A percentile compares a stretch with the other conserved stretches of the same genome.
Evolutionary conservation across 345 rosid genomes (phyloP).

Genomic region (Euphorbia pulcherrima): DNA sequence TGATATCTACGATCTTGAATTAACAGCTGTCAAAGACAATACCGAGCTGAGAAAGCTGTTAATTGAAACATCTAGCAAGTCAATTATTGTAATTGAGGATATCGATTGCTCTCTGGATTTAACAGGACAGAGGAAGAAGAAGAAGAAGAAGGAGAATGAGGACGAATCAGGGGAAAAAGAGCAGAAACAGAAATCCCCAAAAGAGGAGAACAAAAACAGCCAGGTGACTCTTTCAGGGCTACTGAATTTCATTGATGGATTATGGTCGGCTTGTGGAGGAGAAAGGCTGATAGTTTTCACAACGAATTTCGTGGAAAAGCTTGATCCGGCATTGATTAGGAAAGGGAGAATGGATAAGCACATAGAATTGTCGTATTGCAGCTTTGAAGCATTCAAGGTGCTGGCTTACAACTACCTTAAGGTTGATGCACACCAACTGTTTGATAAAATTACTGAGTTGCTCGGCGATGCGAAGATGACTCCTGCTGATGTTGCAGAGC

Average conservation of each 20-base stretch:
- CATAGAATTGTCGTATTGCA: conserved; percentile 6
- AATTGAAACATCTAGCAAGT: background rate
- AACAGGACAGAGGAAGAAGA: conserved; percentile 9
- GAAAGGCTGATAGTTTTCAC: conserved; percentile 1
- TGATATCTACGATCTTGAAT: conserved; percentile 11
- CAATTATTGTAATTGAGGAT: conserved; percentile 7
- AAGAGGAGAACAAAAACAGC: background rate
- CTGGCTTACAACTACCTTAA: conserved; percentile 4
- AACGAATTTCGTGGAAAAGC: conserved; percentile 9
- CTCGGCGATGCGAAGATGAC: conserved; percentile 1
- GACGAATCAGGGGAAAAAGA: background rate
- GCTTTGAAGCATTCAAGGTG: conserved; percentile 7
- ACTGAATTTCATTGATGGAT: conserved; percentile 13
- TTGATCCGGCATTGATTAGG: conserved; percentile 5
- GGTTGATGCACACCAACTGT: background rate
- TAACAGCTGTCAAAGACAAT: conserved; percentile 4
- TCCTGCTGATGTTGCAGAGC: conserved; percentile 41
- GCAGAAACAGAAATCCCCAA: background rate
- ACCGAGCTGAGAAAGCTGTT: conserved; percentile 10
- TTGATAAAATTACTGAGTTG: background rate
- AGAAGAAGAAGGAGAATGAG: background rate
- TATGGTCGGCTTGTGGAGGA: conserved; percentile 18
- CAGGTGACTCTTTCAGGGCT: conserved; percentile 14
- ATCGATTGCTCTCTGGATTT: conserved; percentile 14
- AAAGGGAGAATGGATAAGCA: conserved; percentile 14